Percentiles rank a stretch among this genome's conserved stretches.
Conservation (phyloP, 2,329 filamentous ascomycete species). For the Thelonectria rubi region DNA sequence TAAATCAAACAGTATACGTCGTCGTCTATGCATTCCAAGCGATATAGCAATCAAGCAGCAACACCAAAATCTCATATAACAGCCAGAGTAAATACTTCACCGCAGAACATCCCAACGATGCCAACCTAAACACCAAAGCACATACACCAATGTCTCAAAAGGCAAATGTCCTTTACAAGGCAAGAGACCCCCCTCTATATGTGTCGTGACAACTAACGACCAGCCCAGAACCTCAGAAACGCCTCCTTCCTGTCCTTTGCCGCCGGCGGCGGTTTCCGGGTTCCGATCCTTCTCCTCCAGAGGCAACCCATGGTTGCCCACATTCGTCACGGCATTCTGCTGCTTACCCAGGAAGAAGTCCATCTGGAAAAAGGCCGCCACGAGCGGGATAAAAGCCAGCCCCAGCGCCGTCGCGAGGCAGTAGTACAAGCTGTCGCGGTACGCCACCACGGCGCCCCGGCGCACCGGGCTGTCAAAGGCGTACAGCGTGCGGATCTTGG, state of each 20-base stretch:
- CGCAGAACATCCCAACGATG: too few relatives aligned
- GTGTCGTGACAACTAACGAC: slow-evolving; percentile 18
- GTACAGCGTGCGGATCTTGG: slow-evolving; percentile 44
- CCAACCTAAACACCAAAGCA: too few relatives aligned
- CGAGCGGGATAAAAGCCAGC: slow-evolving; percentile 46
- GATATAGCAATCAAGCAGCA: not conserved
- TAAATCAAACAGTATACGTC: not conserved
- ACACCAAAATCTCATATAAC: too few relatives aligned
- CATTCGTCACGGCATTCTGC: slow-evolving; percentile 44
- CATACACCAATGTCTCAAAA: too few relatives aligned
- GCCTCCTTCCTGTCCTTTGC: slow-evolving; percentile 38
- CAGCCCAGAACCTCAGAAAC: slow-evolving; percentile 43
- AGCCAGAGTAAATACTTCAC: too few relatives aligned
- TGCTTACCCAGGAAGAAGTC: slow-evolving; percentile 48
- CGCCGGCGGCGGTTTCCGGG: slow-evolving; percentile 27
- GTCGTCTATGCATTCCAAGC: not conserved
- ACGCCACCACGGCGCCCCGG: slow-evolving; percentile 46
- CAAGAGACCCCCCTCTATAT: too few relatives aligned
- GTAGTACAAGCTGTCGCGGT: slow-evolving; percentile 47
- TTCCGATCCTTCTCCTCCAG: slow-evolving; percentile 35
- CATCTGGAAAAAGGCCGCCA: slow-evolving; percentile 51
- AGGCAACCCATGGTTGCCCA: slow-evolving; percentile 39
- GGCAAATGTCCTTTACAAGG: too few relatives aligned
- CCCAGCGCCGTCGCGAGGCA: slow-evolving; percentile 46
- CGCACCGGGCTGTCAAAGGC: slow-evolving; percentile 46